Evolutionary conservation across 176 grass and related monocot genomes (phyloP), one percentile per base, ranked within the genome.

Genomic region (Paspalum notatum): DNA sequence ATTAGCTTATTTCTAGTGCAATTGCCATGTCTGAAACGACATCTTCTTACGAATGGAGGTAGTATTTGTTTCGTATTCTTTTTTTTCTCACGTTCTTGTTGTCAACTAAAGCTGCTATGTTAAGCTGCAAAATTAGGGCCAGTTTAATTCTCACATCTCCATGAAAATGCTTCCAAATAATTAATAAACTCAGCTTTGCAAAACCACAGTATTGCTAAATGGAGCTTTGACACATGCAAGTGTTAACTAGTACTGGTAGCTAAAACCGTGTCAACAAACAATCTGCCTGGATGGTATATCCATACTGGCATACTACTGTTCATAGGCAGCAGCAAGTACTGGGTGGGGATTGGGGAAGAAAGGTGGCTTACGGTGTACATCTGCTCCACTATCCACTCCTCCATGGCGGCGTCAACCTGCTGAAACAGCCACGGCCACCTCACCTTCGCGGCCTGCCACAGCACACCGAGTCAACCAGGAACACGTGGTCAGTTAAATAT

Each of bases 351-450:
- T 32, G n/a, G 18, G 26, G 13, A 39, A 71, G 16, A 73, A 16
- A 8, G n/a, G 39, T 15, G 70, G 17, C 87, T 91, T 75, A 97
- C 95, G 5, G 72, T 87, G 84, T 93, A 73, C 95, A 98, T 98
- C 74, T 93, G 92, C 66, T 94, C 88, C 77, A 98, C 79, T 16
- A 98, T 89, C 95, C 95, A 98, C 6, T 89, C 59, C 81, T 94
- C 95, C 76, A 87, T 72, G 70, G 77, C 18, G 11, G 80, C 64
- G 22, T 94, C 84, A 5, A 93, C 88, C 74, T 84, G 67, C 49
- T 83, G 86, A 47, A 98, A 98, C 71, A 91, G 39, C 50, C 63
- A 91, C 8, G 95, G 88, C 92, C 95, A 98, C 75, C 90, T 89
- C 6, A 98, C 83, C 81, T 98, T 94, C 10, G 92, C 92, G 17